Base-by-base conservation (phyloP, 805 yeast species). In the Zygotorulaspora florentina region DNA sequence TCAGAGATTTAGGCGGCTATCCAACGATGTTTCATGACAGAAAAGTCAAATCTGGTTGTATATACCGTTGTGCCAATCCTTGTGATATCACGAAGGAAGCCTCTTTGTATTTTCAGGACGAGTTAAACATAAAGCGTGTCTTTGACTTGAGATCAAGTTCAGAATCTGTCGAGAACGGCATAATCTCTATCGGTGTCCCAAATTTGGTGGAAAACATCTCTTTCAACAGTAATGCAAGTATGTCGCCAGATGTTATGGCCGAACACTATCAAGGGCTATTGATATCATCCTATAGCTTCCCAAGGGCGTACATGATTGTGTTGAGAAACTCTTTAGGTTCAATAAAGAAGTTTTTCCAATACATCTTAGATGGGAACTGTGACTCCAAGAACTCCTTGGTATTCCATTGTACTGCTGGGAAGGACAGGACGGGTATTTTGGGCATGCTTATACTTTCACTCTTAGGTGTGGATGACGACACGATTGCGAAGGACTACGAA, bases 321-420 rank as follows among this genome's bases (percentile, higher is more conserved):
- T 61, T 87, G 42, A 67, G 61, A 3, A 55, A 65, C 17, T 89
- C 87, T 0, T 61, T 64, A 1, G 61, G 56, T 3, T 69, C 78
- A 4, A 82, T 76, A 58, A 70, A 67, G 38, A 59, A 61, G 8
- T 73, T 87, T 27, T 77, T 86, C 55, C 62, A 67, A 39, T 77
- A 71, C 56, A 67, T 87, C 39, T 69, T 81, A 38, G 87, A 83
- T 46, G 61, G 52, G 6, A 33, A 44, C n/a, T 48, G 51, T 25
- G 40, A 51, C 23, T 37, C 70, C 34, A 74, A 79, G 2, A 62
- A 67, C n/a, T 75, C 77, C 2, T 66, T 87, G 47, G 64, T 83
- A 8, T 78, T 81, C 62, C 91, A 86, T 59, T 87, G 95, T 65
- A 79, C 90, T 3, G 91, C 91, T 1, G 96, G 96, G 2, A 87